Evolutionary conservation across 768 basidiomycete species (phyloP).

Genomic region (Suillus paluster): DNA sequence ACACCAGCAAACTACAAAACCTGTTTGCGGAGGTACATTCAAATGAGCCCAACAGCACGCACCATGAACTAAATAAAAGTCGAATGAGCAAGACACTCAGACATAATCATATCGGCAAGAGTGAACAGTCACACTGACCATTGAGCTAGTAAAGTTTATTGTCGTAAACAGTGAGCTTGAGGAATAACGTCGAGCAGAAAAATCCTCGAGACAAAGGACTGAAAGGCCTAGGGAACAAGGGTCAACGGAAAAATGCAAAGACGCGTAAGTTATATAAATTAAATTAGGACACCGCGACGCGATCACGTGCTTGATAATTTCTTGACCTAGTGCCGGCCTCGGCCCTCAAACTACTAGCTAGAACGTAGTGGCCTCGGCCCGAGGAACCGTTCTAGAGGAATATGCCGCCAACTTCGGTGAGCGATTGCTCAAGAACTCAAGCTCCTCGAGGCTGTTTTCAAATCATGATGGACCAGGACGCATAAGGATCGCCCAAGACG

Average conservation of each 20-base stretch:
- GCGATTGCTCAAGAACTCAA: neutral
- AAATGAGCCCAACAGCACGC: neutral
- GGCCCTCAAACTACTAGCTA: neutral
- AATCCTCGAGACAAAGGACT: neutral
- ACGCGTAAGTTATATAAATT: neutral
- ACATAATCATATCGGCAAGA: neutral
- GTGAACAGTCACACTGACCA: neutral
- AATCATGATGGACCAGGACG: neutral
- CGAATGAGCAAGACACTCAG: neutral
- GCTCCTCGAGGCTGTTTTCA: neutral
- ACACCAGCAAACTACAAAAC: neutral
- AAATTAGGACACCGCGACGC: neutral
- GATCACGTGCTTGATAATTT: conserved; percentile 1
- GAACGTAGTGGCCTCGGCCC: too few species aligned
- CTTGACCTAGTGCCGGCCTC: too few species aligned
- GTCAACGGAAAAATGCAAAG: neutral
- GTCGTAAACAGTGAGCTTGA: neutral
- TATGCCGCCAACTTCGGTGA: neutral
- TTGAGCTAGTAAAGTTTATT: neutral
- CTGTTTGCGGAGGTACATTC: neutral
- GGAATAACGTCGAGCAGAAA: neutral
- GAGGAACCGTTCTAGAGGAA: neutral
- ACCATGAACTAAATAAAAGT: neutral
- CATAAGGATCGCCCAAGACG: neutral
- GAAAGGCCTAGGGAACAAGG: neutral